Evolutionary conservation across 2,329 filamentous ascomycete genomes (phyloP).

Genomic region (Penicillium olsonii): DNA sequence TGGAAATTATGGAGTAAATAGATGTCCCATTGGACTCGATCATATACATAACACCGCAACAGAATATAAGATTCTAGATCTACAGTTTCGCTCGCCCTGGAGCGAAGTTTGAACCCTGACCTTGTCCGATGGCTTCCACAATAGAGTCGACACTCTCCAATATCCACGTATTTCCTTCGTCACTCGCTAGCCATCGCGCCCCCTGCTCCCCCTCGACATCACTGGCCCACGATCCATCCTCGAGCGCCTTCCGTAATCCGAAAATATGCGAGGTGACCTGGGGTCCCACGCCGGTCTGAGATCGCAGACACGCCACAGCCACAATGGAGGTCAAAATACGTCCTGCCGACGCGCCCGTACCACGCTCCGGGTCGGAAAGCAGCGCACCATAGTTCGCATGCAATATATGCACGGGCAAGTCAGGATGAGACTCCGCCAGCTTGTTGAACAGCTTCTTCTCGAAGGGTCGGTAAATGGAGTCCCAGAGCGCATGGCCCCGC

Average conservation of each 20-base stretch:
- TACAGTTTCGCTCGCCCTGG: conserved; percentile 46
- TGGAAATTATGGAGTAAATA: conserved; percentile 53
- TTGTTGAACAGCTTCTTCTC: conserved; percentile 70
- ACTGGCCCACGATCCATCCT: conserved; percentile 56
- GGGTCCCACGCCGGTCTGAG: conserved; percentile 79
- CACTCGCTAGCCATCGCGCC: conserved; percentile 62
- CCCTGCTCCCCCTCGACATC: conserved; percentile 51
- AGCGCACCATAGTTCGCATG: conserved; percentile 72
- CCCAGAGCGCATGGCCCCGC: conserved; percentile 70
- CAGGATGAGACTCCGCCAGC: conserved; percentile 74
- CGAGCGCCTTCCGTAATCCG: conserved; percentile 73
- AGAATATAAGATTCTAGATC: neutral
- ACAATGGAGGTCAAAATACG: conserved; percentile 71
- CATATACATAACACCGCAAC: too few relatives aligned
- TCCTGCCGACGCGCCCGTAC: conserved; percentile 57
- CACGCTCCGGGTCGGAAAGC: conserved; percentile 63
- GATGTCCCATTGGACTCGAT: neutral
- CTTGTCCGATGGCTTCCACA: conserved; percentile 52
- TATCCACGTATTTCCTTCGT: conserved; percentile 67
- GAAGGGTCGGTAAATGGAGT: conserved; percentile 74
- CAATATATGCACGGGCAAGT: conserved; percentile 78
- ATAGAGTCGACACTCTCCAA: conserved; percentile 63
- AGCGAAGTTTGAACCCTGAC: conserved; percentile 57
- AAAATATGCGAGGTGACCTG: conserved; percentile 82
- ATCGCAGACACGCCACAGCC: conserved; percentile 71